These are phyloP conservation scores for Apiospora hydei DNA, from an alignment of 2,329 filamentous ascomycete species.

Conservation along the genomic window DNA sequence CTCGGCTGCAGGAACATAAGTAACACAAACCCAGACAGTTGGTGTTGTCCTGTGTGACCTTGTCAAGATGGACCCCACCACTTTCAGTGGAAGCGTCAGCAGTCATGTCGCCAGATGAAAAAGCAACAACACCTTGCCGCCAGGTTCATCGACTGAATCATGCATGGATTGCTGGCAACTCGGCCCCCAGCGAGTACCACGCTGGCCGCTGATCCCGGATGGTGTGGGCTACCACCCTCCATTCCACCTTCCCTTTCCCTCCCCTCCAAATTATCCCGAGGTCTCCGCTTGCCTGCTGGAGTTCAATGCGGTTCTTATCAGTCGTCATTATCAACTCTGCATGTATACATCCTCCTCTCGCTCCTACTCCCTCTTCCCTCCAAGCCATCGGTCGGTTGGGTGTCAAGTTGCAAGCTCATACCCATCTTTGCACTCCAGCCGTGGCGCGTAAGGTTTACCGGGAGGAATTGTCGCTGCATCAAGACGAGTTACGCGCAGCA, in stretches of 20 bases:
- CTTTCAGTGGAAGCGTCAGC: neutral
- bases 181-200: neutral
- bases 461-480: neutral
- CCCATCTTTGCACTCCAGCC: neutral
- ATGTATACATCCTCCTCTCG: neutral
- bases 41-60: neutral
- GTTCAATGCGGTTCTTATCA: too few species aligned
- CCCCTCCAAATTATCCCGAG: neutral
- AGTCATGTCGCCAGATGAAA: neutral
- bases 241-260: neutral
- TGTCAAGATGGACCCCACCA: neutral
- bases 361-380: neutral
- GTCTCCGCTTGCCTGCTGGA: too few species aligned
- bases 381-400: too few species aligned
- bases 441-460: neutral
- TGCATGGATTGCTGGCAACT: neutral
- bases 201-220: neutral
- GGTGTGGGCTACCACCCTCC: neutral
- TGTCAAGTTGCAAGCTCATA: too few species aligned
- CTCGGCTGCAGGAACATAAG: neutral
- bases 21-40: neutral
- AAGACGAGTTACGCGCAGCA: neutral
- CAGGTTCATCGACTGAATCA: neutral
- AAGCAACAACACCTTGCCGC: neutral
- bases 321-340: neutral